Percentiles rank a stretch among this genome's conserved stretches.
Conservation (phyloP, 257 asterid species). For the Leonotis leonurus region DNA sequence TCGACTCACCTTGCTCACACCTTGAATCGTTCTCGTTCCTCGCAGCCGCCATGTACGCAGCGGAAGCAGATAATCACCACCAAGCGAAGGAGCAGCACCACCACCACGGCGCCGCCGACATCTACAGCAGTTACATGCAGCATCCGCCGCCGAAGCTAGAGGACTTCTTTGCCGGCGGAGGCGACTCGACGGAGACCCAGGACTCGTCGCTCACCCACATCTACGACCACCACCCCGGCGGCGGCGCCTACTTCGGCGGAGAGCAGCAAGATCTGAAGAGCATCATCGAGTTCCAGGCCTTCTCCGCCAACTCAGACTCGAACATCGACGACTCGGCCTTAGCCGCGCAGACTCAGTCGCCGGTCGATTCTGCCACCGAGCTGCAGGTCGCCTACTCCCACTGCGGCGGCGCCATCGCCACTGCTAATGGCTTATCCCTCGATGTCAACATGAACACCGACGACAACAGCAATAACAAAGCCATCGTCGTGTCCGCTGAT, state of each 20-base stretch:
- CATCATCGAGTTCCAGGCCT: conserved; percentile 49
- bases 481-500: conserved; percentile 54
- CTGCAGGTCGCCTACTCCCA: conserved; percentile 41
- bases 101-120: conserved; percentile 16
- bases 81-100: conserved; percentile 17
- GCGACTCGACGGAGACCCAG: conserved; percentile 62
- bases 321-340: conserved; percentile 76
- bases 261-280: conserved; percentile 59
- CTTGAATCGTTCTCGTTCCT: conserved; percentile 9
- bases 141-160: conserved; percentile 68
- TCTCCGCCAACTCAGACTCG: conserved; percentile 67
- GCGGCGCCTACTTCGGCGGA: conserved; percentile 29
- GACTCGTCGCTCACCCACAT: conserved; percentile 78
- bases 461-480: conserved; percentile 20
- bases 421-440: conserved; percentile 34
- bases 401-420: conserved; percentile 24
- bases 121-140: conserved; percentile 47
- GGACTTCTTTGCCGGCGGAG: conserved; percentile 60
- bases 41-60: conserved; percentile 38
- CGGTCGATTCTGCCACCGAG: conserved; percentile 57
- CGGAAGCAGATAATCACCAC: conserved; percentile 17
- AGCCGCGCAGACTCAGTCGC: conserved; percentile 46
- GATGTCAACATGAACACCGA: conserved; percentile 24
- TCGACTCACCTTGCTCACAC: conserved; percentile 8
- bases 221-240: conserved; percentile 45